phyloP scores from a whole-genome alignment of 2,329 filamentous ascomycete species.

The Rhinocladiella similis region DNA sequence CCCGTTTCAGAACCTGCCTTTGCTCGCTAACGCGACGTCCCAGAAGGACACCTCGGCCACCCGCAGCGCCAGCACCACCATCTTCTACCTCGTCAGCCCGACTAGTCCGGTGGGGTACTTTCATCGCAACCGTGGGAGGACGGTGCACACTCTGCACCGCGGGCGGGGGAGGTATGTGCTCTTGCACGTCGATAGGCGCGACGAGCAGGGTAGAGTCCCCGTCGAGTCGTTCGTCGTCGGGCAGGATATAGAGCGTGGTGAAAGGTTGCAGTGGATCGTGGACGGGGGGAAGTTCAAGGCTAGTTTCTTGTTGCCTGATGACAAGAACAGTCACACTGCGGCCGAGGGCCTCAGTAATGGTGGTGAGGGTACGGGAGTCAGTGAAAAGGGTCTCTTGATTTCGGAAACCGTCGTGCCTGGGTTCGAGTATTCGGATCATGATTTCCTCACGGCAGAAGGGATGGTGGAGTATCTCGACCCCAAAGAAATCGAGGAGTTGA shows the following conservation, averaged over 20 bases:
- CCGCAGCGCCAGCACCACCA: constrained; percentile 60
- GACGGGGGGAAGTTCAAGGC: constrained; percentile 68
- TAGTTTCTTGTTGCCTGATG: constrained; percentile 59
- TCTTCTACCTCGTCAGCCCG: constrained; percentile 65
- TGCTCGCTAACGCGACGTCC: constrained; percentile 36
- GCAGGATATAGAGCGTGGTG: constrained; percentile 56
- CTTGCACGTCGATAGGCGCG: constrained; percentile 57
- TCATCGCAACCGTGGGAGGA: constrained; percentile 63
- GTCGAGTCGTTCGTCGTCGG: constrained; percentile 68
- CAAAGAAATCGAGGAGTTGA: constrained; percentile 49
- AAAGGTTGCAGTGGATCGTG: constrained; percentile 68
- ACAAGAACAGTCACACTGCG: too few relatives aligned
- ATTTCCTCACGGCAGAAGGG: constrained; percentile 58
- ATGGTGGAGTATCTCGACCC: constrained; percentile 53
- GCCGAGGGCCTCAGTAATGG: constrained; percentile 5
- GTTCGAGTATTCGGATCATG: constrained; percentile 67
- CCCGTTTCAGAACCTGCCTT: constrained; percentile 46
- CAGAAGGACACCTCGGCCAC: constrained; percentile 38
- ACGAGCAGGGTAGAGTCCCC: constrained; percentile 41
- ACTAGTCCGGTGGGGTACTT: constrained; percentile 58
- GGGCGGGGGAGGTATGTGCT: constrained; percentile 65
- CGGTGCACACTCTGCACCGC: constrained; percentile 65
- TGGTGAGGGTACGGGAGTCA: constrained; percentile 32
- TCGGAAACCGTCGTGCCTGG: constrained; percentile 68
- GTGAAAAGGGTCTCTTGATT: constrained; percentile 59